Percentiles rank a stretch among this genome's conserved stretches.
Evolutionary conservation across 2,329 filamentous ascomycete genomes (phyloP).

Genomic region (Xylaria sp.): DNA sequence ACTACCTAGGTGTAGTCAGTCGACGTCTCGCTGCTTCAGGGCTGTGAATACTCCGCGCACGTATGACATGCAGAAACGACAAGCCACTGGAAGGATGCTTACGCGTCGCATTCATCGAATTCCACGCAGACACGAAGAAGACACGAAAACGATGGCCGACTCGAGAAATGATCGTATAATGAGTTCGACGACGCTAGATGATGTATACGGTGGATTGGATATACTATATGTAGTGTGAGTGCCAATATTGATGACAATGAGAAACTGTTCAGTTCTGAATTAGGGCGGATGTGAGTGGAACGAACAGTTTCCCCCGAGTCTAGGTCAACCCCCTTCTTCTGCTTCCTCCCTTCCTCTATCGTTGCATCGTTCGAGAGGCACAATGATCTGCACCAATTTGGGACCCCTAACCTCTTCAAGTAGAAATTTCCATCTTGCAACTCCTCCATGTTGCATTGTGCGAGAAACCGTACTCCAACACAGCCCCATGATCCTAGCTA

Average conservation of each 20-base stretch:
- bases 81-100: conserved; percentile 14
- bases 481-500: conserved; percentile 11
- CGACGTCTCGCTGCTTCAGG: background rate
- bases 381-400: conserved; percentile 10
- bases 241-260: conserved; percentile 19
- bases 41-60: background rate
- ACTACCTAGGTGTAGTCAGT: too few relatives aligned
- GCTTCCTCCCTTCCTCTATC: background rate
- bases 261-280: too few relatives aligned
- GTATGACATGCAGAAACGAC: conserved; percentile 1
- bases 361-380: conserved; percentile 1
- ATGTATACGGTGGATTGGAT: background rate
- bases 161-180: background rate
- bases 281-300: background rate
- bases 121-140: background rate
- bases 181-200: background rate
- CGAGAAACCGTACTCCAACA: conserved; percentile 13
- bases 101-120: conserved; percentile 11
- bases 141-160: background rate
- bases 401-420: conserved; percentile 6
- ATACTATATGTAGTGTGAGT: conserved; percentile 7
- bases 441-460: conserved; percentile 9
- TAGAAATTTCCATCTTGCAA: background rate
- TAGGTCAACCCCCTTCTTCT: conserved; percentile 7
- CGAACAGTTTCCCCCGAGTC: conserved; percentile 4